These are phyloP conservation scores for Tuber microsphaerosporum DNA, from an alignment of 495 filamentous ascomycete species.

Conservation along the genomic window DNA sequence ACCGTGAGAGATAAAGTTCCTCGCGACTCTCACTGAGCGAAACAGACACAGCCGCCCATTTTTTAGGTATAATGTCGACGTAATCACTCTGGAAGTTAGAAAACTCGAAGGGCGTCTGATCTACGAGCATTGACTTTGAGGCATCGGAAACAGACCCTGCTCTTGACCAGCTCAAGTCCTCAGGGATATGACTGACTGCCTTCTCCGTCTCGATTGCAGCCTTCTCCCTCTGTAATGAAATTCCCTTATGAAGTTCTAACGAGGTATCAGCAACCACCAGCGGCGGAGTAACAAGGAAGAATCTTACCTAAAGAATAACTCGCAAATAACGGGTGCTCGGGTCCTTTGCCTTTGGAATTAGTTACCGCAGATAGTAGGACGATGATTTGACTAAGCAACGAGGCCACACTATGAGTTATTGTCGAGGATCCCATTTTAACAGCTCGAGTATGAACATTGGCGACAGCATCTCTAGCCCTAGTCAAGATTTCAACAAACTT, in stretches of 20 bases:
- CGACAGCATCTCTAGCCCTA: slow-evolving; percentile 55
- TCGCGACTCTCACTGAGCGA: slow-evolving; percentile 69
- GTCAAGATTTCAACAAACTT: slow-evolving; percentile 54
- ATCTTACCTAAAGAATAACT: slow-evolving; percentile 49
- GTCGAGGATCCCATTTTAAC: slow-evolving; percentile 49
- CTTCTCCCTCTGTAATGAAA: slow-evolving; percentile 55
- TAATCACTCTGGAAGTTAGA: slow-evolving; percentile 60
- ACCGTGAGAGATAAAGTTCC: slow-evolving; percentile 74
- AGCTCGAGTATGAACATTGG: slow-evolving; percentile 53
- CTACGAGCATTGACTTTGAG: slow-evolving; percentile 36
- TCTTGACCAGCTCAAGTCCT: slow-evolving; percentile 48
- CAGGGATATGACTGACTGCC: slow-evolving; percentile 31
- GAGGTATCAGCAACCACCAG: slow-evolving; percentile 23
- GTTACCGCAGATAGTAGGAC: slow-evolving; percentile 59
- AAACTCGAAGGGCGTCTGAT: slow-evolving; percentile 45
- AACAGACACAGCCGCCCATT: slow-evolving; percentile 81
- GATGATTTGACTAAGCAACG: slow-evolving; percentile 55
- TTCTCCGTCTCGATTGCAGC: slow-evolving; percentile 50
- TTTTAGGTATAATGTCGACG: slow-evolving; percentile 69
- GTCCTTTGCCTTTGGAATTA: slow-evolving; percentile 44
- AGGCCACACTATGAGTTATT: slow-evolving; percentile 50
- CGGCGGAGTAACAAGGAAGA: neutral
- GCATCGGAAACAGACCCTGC: slow-evolving; percentile 38
- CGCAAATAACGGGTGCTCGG: slow-evolving; percentile 53
- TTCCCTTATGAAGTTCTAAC: slow-evolving; percentile 55